These are phyloP conservation scores for Teunomyces gatunensis DNA, from an alignment of 805 yeast species.

Conservation along the genomic window DNA sequence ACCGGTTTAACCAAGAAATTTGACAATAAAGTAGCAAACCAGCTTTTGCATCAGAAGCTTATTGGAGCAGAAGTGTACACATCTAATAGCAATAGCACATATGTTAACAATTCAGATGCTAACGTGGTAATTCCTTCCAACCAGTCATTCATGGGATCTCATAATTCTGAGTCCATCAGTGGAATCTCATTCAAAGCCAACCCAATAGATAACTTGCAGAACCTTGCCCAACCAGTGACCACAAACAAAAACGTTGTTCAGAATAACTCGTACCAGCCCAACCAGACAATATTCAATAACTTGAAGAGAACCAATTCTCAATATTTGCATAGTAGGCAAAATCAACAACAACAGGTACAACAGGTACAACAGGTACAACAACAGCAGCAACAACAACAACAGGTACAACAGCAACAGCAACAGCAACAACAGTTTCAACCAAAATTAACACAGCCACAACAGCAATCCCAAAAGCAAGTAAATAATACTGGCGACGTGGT, in stretches of 20 bases:
- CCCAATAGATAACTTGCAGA: slow-evolving; percentile 18
- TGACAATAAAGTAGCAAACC: slow-evolving; percentile 12
- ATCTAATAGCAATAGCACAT: not conserved
- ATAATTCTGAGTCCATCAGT: slow-evolving; percentile 19
- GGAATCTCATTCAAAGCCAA: slow-evolving; percentile 36
- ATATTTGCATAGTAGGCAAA: slow-evolving; percentile 25
- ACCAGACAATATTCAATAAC: slow-evolving; percentile 41
- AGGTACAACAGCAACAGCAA: slow-evolving; percentile 3
- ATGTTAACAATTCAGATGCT: slow-evolving; percentile 1
- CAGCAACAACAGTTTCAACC: not conserved
- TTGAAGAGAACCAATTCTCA: slow-evolving; percentile 39
- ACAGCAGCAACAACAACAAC: slow-evolving; percentile 17
- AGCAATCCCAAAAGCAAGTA: slow-evolving; percentile 11
- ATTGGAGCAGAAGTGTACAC: slow-evolving; percentile 9
- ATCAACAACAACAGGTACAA: not conserved
- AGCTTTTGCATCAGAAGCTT: slow-evolving; percentile 7
- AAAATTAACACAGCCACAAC: not conserved
- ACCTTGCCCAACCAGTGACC: slow-evolving; percentile 29
- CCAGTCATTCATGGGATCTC: slow-evolving; percentile 5
- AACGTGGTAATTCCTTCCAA: slow-evolving; percentile 7
- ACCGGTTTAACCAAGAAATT: slow-evolving; percentile 41
- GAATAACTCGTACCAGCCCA: slow-evolving; percentile 41
- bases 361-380: not conserved
- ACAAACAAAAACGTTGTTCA: slow-evolving; percentile 31
- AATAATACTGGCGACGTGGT: slow-evolving; percentile 16